phyloP scores from a whole-genome alignment of 345 rosid genomes.

The Gossypium bickii region DNA sequence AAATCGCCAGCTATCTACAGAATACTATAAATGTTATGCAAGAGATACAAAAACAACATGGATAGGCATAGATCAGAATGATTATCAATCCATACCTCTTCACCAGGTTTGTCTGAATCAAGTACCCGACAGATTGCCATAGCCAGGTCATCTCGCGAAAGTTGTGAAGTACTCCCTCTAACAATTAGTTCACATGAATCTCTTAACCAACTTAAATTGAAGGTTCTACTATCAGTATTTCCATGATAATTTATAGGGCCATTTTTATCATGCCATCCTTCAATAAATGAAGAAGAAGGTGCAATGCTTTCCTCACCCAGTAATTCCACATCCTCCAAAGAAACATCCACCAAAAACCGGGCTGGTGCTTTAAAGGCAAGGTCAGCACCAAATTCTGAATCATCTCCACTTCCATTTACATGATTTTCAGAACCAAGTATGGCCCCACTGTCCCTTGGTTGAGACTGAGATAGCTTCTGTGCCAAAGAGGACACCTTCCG shows the following conservation, averaged over 20 bases:
- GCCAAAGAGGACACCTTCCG: slow-evolving; percentile 56
- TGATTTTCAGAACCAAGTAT: slow-evolving; percentile 30
- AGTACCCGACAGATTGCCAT: slow-evolving; percentile 90
- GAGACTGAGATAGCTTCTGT: slow-evolving; percentile 49
- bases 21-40: slow-evolving; percentile 8
- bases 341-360: slow-evolving; percentile 68
- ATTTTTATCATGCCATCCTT: slow-evolving; percentile 46
- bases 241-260: slow-evolving; percentile 27
- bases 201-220: slow-evolving; percentile 80
- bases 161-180: slow-evolving; percentile 61
- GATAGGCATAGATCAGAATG: slow-evolving; percentile 14
- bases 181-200: slow-evolving; percentile 67
- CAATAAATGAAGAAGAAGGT: slow-evolving; percentile 33
- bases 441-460: slow-evolving; percentile 39
- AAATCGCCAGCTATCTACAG: slow-evolving; percentile 84
- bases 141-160: slow-evolving; percentile 85
- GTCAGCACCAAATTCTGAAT: slow-evolving; percentile 74
- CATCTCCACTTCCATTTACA: slow-evolving; percentile 34
- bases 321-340: slow-evolving; percentile 47
- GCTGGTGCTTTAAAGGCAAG: slow-evolving; percentile 68
- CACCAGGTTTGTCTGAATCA: slow-evolving; percentile 85
- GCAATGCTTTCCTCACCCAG: slow-evolving; percentile 36
- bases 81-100: slow-evolving; percentile 60
- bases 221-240: slow-evolving; percentile 35
- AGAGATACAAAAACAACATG: slow-evolving; percentile 13